Evolutionary conservation across 805 yeast genomes (phyloP).

Genomic region (Candida insectorum): DNA sequence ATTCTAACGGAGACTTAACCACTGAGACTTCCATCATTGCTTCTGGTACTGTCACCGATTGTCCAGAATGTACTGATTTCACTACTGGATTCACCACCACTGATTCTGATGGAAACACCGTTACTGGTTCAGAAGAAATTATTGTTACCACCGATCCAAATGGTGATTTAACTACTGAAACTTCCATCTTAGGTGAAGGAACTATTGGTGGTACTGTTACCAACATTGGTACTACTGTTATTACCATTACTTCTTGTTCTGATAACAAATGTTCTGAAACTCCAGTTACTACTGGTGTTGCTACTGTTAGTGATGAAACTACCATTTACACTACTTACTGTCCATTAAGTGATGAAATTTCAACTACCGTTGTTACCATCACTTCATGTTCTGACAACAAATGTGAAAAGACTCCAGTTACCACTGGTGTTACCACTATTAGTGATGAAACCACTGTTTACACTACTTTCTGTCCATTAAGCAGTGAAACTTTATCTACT

Average conservation of each 20-base stretch:
- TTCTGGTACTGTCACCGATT: conserved; percentile 2
- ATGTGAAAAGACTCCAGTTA: conserved; percentile 27
- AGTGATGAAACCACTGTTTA: conserved; percentile 16
- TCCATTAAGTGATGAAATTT: conserved; percentile 13
- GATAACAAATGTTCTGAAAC: conserved; percentile 26
- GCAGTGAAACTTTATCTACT: conserved; percentile 1
- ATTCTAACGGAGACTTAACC: conserved; percentile 11
- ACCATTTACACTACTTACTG: conserved; percentile 13
- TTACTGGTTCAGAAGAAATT: conserved; percentile 13
- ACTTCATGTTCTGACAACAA: conserved; percentile 34
- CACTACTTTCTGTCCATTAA: conserved; percentile 20
- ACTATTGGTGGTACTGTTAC: conserved; percentile 24
- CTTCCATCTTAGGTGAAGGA: conserved; percentile 25
- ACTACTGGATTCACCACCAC: conserved; percentile 13
- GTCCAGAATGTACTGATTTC: conserved; percentile 15
- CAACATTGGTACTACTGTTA: conserved; percentile 20
- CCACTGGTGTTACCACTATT: conserved; percentile 29
- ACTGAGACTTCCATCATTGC: conserved; percentile 4
- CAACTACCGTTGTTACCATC: conserved; percentile 27
- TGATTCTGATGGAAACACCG: conserved; percentile 11
- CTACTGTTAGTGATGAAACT: conserved; percentile 27
- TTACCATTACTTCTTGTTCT: conserved; percentile 35
- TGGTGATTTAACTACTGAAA: conserved; percentile 13
- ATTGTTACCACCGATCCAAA: conserved; percentile 14
- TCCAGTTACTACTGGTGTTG: conserved; percentile 33